Conservation (phyloP, 345 rosid species). For the Crucihimalaya himalaica region DNA sequence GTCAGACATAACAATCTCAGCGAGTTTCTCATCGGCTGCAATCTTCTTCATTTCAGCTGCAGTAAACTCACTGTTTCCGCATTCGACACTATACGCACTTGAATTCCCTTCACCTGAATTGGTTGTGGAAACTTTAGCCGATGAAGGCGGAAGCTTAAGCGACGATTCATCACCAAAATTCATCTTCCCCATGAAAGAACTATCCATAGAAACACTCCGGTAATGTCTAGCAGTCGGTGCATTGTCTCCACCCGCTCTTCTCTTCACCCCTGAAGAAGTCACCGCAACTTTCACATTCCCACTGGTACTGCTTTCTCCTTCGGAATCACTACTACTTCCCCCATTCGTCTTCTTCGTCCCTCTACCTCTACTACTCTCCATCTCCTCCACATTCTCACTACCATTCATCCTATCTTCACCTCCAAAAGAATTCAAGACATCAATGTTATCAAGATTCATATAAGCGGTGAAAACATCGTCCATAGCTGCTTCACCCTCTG, state of each 20-base stretch:
- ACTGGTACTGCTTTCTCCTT: conserved; percentile 63
- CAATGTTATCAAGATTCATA: conserved; percentile 68
- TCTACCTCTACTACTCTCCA: conserved; percentile 58
- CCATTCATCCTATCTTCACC: conserved; percentile 51
- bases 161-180: conserved; percentile 49
- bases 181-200: conserved; percentile 57
- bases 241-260: conserved; percentile 63
- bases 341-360: conserved; percentile 57
- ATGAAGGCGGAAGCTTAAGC: conserved; percentile 36
- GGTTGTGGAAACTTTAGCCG: conserved; percentile 41
- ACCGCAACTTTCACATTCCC: conserved; percentile 39
- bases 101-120: conserved; percentile 53
- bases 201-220: conserved; percentile 79
- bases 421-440: conserved; percentile 64
- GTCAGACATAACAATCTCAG: conserved; percentile 68
- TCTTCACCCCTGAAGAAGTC: conserved; percentile 43
- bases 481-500: conserved; percentile 54
- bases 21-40: conserved; percentile 73
- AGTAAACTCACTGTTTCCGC: conserved; percentile 64
- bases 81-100: conserved; percentile 43
- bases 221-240: conserved; percentile 53
- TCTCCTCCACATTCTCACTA: conserved; percentile 44
- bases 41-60: conserved; percentile 71
- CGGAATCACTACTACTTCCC: conserved; percentile 69
- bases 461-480: conserved; percentile 67